These are phyloP conservation scores for Wickerhamomyces bovis DNA, from an alignment of 805 yeast genomes.

Conservation along the genomic window DNA sequence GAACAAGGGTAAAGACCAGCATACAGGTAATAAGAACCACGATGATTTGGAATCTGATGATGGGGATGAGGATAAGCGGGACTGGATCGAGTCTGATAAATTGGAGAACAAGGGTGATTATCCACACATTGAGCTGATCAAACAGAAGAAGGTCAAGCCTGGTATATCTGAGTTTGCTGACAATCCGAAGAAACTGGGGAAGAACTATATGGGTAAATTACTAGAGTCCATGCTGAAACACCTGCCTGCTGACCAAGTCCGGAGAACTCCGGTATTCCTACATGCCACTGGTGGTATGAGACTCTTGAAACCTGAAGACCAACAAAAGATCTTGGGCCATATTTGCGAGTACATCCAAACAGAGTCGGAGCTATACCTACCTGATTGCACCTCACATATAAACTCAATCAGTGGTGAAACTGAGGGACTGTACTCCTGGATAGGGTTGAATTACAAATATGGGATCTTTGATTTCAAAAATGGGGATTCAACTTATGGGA, in stretches of 20 bases:
- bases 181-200: constrained; percentile 45
- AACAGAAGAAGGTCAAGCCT: constrained; percentile 35
- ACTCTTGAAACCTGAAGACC: constrained; percentile 46
- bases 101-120: neutral
- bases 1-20: neutral
- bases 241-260: constrained; percentile 55
- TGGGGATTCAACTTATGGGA: constrained; percentile 47
- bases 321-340: constrained; percentile 36
- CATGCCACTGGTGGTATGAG: constrained; percentile 73
- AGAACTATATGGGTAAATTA: constrained; percentile 44
- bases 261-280: constrained; percentile 58
- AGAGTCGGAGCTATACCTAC: constrained; percentile 47
- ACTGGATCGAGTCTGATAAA: constrained; percentile 5
- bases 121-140: constrained; percentile 14
- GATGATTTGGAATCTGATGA: constrained; percentile 1
- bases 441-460: constrained; percentile 50
- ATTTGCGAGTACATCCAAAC: constrained; percentile 44
- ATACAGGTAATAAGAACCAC: neutral
- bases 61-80: constrained; percentile 4
- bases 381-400: constrained; percentile 56
- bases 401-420: constrained; percentile 57
- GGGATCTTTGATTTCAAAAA: constrained; percentile 35
- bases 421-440: constrained; percentile 67
- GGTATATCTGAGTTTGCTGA: constrained; percentile 48
- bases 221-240: constrained; percentile 41